Evolutionary conservation across 2,329 filamentous ascomycete genomes (phyloP), one percentile per base, ranked within the genome.

Genomic region (Penicillium sclerotigenum): DNA sequence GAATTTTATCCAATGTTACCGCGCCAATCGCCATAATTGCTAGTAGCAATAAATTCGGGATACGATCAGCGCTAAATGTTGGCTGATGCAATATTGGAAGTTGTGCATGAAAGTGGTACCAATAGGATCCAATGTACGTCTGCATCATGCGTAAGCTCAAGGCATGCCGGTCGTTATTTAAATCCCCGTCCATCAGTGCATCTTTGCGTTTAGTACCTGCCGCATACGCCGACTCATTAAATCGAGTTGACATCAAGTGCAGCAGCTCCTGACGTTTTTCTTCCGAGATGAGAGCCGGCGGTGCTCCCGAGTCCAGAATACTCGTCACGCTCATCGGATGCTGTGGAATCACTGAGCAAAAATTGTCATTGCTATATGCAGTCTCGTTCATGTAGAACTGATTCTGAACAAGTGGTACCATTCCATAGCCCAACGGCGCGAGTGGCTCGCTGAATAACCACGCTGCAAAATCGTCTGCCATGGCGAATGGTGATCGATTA

Each of bases 81-180:
- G 94, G 91, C 68, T 92, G 91, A 74, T 99, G 94, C 46, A 97
- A 79, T 57, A 99, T 96, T 1, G 94, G 94, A 60, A 97, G 81
- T 71, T 97, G 94, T 52, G 92, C 88, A 72, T 94, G 95, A 68
- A 97, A 96, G 72, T 97, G 89, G 51, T 89, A 82, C 94, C 94
- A 99, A 73, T 95, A 99, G 2, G 91, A 96, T 11, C 87, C 84
- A 62, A 96, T 91, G 68, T 97, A 97, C 3, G 87, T 88, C 74
- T 97, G 91, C 89, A 97, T 95, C 90, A 96, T 97, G 66, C 88
- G 86, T 66, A 92, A 81, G 72, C 93, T 96, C 59, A 97, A 78
- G 36, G 85, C 81, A 65, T 87, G 85, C 28, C 74, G 73, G 42
- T 82, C 77, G 46, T 80, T 77, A 53, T 86, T 84, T 51, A 88